These are phyloP conservation scores for Botrytis hyacinthi DNA, from an alignment of 2,329 filamentous ascomycete species.

Conservation along the genomic window DNA sequence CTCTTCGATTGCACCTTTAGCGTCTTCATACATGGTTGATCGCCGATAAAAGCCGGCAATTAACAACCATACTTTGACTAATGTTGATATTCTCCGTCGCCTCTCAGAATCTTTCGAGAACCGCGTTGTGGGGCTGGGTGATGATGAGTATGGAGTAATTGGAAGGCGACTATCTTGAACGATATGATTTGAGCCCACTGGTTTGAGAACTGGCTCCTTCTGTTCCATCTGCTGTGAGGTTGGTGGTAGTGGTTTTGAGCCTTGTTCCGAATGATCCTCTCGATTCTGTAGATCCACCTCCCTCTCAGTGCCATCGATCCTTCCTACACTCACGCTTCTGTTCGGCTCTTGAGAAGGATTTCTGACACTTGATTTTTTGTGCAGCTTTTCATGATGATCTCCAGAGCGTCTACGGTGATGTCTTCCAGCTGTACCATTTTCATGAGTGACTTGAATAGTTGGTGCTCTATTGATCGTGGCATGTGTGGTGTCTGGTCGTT, in stretches of 20 bases:
- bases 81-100: constrained; percentile 49
- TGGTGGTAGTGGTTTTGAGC: constrained; percentile 28
- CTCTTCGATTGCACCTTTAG: constrained; percentile 75
- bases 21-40: constrained; percentile 76
- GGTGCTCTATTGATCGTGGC: constrained; percentile 47
- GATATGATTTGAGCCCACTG: constrained; percentile 20
- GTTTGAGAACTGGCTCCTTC: constrained; percentile 28
- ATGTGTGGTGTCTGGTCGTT: constrained; percentile 37
- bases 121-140: constrained; percentile 37
- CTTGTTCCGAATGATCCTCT: constrained; percentile 32
- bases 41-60: constrained; percentile 85
- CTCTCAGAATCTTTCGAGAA: constrained; percentile 55
- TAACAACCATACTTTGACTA: constrained; percentile 85
- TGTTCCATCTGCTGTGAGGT: constrained; percentile 34
- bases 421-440: constrained; percentile 49
- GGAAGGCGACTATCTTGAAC: constrained; percentile 30
- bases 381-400: constrained; percentile 39
- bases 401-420: constrained; percentile 23
- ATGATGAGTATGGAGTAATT: constrained; percentile 25
- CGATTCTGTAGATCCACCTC: constrained; percentile 38
- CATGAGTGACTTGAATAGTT: constrained; percentile 73
- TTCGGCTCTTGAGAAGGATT: constrained; percentile 44
- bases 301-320: constrained; percentile 40
- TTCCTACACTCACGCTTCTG: constrained; percentile 49
- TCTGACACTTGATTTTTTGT: constrained; percentile 40